phyloP scores from a whole-genome alignment of 108 stramenopile genomes.

The Seminavis robusta region DNA sequence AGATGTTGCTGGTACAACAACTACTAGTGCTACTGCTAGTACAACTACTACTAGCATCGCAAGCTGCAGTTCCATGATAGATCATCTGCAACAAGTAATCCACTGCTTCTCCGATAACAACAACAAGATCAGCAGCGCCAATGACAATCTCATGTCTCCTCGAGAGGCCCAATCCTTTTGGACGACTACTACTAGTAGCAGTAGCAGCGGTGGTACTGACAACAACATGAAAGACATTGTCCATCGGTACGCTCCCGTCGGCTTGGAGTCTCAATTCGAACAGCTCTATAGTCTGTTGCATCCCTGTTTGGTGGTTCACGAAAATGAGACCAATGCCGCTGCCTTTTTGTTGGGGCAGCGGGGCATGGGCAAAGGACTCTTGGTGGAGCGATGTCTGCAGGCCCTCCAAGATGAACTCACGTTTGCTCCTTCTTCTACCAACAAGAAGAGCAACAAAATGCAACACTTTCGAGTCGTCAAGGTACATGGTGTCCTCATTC shows the following conservation, averaged over 20 bases:
- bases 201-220: too few species aligned
- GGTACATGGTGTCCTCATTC: conserved; percentile 65
- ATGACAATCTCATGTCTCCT: too few species aligned
- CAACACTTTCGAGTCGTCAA: conserved; percentile 52
- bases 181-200: too few species aligned
- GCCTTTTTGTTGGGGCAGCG: conserved; percentile 70
- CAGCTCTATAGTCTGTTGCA: conserved; percentile 27
- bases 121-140: too few species aligned
- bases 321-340: conserved; percentile 37
- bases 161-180: too few species aligned
- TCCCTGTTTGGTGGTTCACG: conserved; percentile 14
- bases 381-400: conserved; percentile 63
- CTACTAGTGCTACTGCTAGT: too few species aligned
- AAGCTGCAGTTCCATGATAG: too few species aligned
- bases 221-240: conserved; percentile 4
- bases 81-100: too few species aligned
- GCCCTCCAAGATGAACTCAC: conserved; percentile 32
- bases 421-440: too few species aligned
- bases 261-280: conserved; percentile 29
- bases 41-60: too few species aligned
- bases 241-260: conserved; percentile 18
- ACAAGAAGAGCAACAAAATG: not conserved
- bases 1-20: too few species aligned
- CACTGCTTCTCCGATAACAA: too few species aligned
- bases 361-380: conserved; percentile 69